Percentiles rank a stretch among this genome's conserved stretches.
Evolutionary conservation across 768 basidiomycete genomes (phyloP).

Genomic region (Kwoniella heveanensis): DNA sequence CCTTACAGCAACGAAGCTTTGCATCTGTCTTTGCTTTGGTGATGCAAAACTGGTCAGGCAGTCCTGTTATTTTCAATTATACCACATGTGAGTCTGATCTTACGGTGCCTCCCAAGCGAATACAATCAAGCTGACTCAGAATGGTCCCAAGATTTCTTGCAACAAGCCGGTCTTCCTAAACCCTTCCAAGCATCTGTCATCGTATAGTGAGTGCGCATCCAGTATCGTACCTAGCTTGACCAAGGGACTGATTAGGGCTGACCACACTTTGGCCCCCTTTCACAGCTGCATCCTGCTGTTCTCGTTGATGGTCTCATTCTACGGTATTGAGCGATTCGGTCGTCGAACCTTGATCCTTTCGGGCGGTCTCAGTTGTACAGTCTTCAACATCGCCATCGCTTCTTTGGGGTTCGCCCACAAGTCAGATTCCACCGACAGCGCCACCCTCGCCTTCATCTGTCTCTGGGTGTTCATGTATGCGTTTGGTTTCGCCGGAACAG

Average conservation of each 20-base stretch:
- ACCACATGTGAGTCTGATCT: constrained; percentile 8
- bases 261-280: too few relatives aligned
- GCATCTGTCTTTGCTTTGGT: constrained; percentile 18
- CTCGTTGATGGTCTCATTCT: constrained; percentile 29
- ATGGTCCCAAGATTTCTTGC: constrained; percentile 8
- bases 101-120: not conserved
- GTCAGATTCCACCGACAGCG: constrained; percentile 1
- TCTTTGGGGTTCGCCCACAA: constrained; percentile 14
- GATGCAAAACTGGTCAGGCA: constrained; percentile 19
- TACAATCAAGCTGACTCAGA: not conserved
- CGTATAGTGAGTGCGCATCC: constrained; percentile 26
- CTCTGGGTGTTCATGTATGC: constrained; percentile 30
- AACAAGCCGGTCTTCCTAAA: constrained; percentile 20
- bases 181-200: constrained; percentile 22
- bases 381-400: constrained; percentile 20
- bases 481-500: constrained; percentile 24
- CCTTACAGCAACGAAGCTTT: constrained; percentile 13
- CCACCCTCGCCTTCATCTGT: constrained; percentile 19
- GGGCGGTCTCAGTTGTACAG: not conserved
- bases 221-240: too few relatives aligned
- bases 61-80: constrained; percentile 19
- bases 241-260: too few relatives aligned
- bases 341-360: constrained; percentile 26
- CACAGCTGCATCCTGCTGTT: constrained; percentile 22
- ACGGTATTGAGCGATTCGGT: constrained; percentile 31